Conservation (phyloP, 1,284 basidiomycete species). For the Papiliotrema fonsecae region DNA sequence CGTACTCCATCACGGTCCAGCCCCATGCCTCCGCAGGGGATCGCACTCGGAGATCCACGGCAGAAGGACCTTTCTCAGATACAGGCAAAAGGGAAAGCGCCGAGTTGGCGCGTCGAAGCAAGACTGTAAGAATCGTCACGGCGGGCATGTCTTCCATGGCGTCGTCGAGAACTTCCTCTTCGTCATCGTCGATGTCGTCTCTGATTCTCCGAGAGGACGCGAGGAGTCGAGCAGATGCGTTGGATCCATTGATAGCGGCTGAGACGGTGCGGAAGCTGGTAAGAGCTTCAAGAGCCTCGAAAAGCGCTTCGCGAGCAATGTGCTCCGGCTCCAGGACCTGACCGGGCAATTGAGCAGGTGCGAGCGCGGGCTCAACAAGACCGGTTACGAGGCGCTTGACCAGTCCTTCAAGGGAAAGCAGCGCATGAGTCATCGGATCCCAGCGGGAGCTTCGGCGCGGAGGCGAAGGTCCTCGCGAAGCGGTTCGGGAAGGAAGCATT, state of each 20-base stretch:
- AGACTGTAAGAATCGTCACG: slow-evolving; percentile 40
- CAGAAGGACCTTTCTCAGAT: slow-evolving; percentile 8
- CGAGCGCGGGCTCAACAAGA: slow-evolving; percentile 42
- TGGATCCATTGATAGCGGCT: slow-evolving; percentile 30
- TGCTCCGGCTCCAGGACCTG: slow-evolving; percentile 23
- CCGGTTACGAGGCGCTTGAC: slow-evolving; percentile 43
- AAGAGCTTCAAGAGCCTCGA: slow-evolving; percentile 47
- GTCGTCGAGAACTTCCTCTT: slow-evolving; percentile 44
- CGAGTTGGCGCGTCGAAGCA: slow-evolving; percentile 38
- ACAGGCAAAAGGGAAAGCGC: slow-evolving; percentile 15
- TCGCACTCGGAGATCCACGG: slow-evolving; percentile 18
- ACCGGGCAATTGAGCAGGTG: slow-evolving; percentile 35
- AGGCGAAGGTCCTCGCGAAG: slow-evolving; percentile 43
- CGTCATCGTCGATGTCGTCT: slow-evolving; percentile 42
- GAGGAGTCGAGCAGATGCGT: slow-evolving; percentile 18
- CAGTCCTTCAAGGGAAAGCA: slow-evolving; percentile 45
- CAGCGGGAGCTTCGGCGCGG: slow-evolving; percentile 24
- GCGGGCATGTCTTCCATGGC: slow-evolving; percentile 48
- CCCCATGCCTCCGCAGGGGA: slow-evolving; percentile 42
- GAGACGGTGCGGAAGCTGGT: slow-evolving; percentile 41
- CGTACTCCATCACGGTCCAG: slow-evolving; percentile 41
- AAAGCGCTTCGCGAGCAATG: slow-evolving; percentile 46
- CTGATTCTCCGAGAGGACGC: slow-evolving; percentile 29
- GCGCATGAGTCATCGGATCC: slow-evolving; percentile 39
- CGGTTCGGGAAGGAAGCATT: slow-evolving; percentile 36